phyloP scores from a whole-genome alignment of 805 yeast species.

The Lachancea lanzarotensis region DNA sequence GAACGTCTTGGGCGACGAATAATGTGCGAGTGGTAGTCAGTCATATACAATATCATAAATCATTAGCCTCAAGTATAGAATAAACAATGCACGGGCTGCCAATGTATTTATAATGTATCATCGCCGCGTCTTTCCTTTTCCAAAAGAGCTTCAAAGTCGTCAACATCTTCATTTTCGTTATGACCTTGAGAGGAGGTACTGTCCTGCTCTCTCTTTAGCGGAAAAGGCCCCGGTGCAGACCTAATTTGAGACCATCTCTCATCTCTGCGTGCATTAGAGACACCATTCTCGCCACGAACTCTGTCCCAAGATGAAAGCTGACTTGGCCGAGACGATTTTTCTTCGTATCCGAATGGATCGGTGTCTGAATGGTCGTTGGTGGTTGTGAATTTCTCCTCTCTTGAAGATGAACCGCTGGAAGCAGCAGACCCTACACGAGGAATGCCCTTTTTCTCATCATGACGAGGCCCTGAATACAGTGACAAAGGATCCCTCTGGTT shows the following conservation, averaged over 20 bases:
- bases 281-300: slow-evolving; percentile 29
- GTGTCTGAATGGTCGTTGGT: not conserved
- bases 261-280: not conserved
- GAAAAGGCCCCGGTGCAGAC: not conserved
- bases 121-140: slow-evolving; percentile 15
- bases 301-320: slow-evolving; percentile 34
- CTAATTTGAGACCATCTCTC: slow-evolving; percentile 5
- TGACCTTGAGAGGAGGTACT: not conserved
- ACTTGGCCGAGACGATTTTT: not conserved
- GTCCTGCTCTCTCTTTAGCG: too few species aligned
- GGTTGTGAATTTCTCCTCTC: not conserved
- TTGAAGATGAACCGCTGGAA: too few species aligned
- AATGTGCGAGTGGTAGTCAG: not conserved
- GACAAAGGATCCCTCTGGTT: slow-evolving; percentile 37
- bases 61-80: slow-evolving; percentile 1
- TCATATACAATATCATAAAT: slow-evolving; percentile 6
- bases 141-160: slow-evolving; percentile 16
- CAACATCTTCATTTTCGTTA: not conserved
- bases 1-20: slow-evolving; percentile 39
- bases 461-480: slow-evolving; percentile 30
- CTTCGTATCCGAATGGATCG: not conserved
- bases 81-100: not conserved
- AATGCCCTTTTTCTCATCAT: slow-evolving; percentile 17
- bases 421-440: slow-evolving; percentile 6
- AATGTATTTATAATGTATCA: slow-evolving; percentile 1